Percentiles rank a stretch among this genome's conserved stretches.
Conservation (phyloP, 2,329 filamentous ascomycete genomes). For the Trichoderma pleuroti region DNA sequence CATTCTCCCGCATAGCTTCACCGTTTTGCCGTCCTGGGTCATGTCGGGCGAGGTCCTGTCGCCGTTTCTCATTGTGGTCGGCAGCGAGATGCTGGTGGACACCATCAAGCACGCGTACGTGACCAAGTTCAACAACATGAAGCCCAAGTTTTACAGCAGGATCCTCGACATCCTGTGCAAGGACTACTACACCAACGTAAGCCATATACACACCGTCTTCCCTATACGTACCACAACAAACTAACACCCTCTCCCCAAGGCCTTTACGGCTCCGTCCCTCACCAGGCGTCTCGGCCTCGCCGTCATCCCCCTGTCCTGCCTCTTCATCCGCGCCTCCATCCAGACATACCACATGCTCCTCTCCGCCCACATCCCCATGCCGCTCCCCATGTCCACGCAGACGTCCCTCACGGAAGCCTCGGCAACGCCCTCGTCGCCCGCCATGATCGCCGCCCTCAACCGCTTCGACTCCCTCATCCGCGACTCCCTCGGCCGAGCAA, state of each 20-base stretch:
- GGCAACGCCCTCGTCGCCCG: constrained; percentile 62
- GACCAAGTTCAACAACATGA: constrained; percentile 97
- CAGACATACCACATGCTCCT: constrained; percentile 99
- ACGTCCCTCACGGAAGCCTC: constrained; percentile 64
- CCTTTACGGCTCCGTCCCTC: constrained; percentile 85
- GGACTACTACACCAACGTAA: constrained; percentile 92
- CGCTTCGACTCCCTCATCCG: constrained; percentile 74
- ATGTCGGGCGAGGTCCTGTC: constrained; percentile 81
- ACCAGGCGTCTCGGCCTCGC: constrained; percentile 87
- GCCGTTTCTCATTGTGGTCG: constrained; percentile 89
- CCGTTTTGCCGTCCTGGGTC: constrained; percentile 75
- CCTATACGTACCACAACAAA: neutral
- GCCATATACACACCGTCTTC: constrained; percentile 25
- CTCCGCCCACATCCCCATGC: constrained; percentile 76
- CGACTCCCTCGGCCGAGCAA: constrained; percentile 69
- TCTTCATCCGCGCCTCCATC: constrained; percentile 90
- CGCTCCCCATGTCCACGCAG: constrained; percentile 61
- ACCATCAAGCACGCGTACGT: constrained; percentile 98
- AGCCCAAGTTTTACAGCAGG: constrained; percentile 81
- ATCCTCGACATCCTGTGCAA: constrained; percentile 94
- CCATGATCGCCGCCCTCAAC: constrained; percentile 72
- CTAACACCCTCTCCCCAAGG: constrained; percentile 37
- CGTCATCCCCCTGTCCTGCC: constrained; percentile 85
- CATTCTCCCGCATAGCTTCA: constrained; percentile 87
- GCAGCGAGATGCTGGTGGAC: constrained; percentile 95